Base-by-base conservation (phyloP, 169 alveolate species). In the Plasmodium coatneyi region DNA sequence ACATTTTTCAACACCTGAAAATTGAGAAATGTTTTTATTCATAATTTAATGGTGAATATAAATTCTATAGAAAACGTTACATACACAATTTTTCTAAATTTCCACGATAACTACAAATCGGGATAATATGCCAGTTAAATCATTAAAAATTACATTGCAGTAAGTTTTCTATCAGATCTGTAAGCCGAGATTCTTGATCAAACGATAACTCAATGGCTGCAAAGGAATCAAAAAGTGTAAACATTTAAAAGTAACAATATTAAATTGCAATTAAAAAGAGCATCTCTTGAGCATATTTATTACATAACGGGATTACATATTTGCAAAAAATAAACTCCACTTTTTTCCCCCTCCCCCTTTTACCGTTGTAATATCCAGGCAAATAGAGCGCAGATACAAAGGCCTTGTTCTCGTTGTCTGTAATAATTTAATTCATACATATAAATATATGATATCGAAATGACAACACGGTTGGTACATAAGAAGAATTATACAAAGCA, bases 331-430 rank as follows among this genome's bases (percentile, higher is more conserved):
- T 16, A 14, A 56, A 5, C 4, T 10, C 30, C 1, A n/a, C 10
- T 56, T 60, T 46, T 12, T 0, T 10, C 16, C 7, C 16, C 28
- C 71, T 12, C 7, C 30, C 16, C 7, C 16, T 2, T 22, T 72
- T 84, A 84, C 92, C 78, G 41, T 84, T 84, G 41, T 72, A 84
- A 32, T 84, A 84, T 43, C 92, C 92, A 14, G 92, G 92, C 19
- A 84, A 60, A 19, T 84, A 72, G 22, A 84, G 34, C 16, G 92
- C 72, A 49, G 80, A 52, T 10, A 84, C 92, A 84, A 71, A 84
- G 7, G 92, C 92, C 79, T 12, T 74, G 12, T 12, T 84, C 14
- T 72, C 92, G 46, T 84, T 72, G 78, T 84, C 92, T 84, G 60
- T n/a, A 43, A 66, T 72, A 49, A 80, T 28, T 49, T 80, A 54